Evolutionary conservation across 225 moss, liverwort and hornwort species (phyloP).

Genomic region (Polytrichum formosum): DNA sequence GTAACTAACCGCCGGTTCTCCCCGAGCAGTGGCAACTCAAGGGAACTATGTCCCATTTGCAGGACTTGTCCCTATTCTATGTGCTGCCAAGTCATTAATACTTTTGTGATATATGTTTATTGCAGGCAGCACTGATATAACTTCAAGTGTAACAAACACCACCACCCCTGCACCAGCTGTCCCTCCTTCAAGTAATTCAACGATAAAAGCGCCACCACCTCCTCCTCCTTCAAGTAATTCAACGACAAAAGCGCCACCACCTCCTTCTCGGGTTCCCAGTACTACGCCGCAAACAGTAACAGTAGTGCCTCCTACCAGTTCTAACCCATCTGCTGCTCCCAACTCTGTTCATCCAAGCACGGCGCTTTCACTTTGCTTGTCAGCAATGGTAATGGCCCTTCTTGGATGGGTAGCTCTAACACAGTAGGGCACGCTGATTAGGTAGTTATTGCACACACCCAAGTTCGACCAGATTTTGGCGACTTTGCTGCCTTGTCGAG

Average conservation of each 20-base stretch:
- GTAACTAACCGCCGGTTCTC: too few species aligned
- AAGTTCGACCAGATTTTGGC: slow-evolving; percentile 42
- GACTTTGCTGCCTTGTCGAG: neutral
- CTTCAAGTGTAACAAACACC: slow-evolving; percentile 19
- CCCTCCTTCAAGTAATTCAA: neutral
- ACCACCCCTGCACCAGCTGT: slow-evolving; percentile 19
- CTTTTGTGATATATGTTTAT: neutral
- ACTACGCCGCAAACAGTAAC: slow-evolving; percentile 6
- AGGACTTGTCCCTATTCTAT: neutral
- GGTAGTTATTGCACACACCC: slow-evolving; percentile 2
- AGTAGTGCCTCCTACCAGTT: neutral
- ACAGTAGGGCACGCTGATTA: too few species aligned
- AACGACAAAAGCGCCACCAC: neutral
- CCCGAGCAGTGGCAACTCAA: too few species aligned
- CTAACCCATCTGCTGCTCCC: neutral
- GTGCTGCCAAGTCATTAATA: neutral
- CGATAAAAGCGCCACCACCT: neutral
- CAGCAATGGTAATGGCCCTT: neutral
- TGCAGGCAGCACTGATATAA: slow-evolving; percentile 35
- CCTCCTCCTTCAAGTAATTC: neutral
- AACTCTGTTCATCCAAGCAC: neutral
- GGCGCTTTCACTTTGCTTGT: neutral
- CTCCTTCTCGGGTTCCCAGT: slow-evolving; percentile 1
- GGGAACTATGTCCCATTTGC: too few species aligned
- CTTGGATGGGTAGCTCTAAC: neutral